These are phyloP conservation scores for Fusarium tjaetaba DNA, from an alignment of 2,329 filamentous ascomycete genomes.

Conservation along the genomic window DNA sequence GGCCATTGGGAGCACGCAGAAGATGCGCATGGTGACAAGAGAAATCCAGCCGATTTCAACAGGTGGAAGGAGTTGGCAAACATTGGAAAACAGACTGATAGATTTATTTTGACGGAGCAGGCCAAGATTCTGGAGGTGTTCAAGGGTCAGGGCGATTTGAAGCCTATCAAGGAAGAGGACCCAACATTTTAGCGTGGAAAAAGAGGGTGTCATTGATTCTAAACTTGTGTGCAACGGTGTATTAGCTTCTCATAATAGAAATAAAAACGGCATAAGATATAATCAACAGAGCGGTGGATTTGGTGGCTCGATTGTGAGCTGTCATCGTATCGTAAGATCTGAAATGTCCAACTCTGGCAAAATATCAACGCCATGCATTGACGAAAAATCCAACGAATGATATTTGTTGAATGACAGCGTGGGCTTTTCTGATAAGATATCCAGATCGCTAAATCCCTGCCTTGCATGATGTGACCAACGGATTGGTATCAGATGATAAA, in stretches of 20 bases:
- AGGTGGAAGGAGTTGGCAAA: conserved; percentile 61
- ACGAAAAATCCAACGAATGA: background rate
- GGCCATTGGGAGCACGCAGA: conserved; percentile 64
- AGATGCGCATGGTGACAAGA: conserved; percentile 65
- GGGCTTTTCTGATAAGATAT: background rate
- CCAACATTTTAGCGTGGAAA: conserved; percentile 4
- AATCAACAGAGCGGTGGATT: fast-evolving
- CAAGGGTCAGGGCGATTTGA: conserved; percentile 58
- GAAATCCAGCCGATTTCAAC: conserved; percentile 59
- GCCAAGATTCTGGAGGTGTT: conserved; percentile 61
- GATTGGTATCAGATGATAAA: background rate
- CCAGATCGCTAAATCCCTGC: background rate
- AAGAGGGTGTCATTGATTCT: background rate
- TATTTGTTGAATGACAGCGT: no score
- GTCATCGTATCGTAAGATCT: background rate
- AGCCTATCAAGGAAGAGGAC: conserved; percentile 52
- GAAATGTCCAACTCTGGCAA: background rate
- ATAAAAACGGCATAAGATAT: fast-evolving
- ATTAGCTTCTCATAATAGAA: no score
- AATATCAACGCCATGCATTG: fast-evolving
- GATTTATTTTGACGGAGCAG: conserved; percentile 64
- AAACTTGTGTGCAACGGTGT: no score
- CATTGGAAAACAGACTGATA: conserved; percentile 60
- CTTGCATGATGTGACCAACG: background rate
- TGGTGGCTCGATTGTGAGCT: no score